Base-by-base conservation (phyloP, 495 filamentous ascomycete species). In the Trypethelium eluteriae region DNA sequence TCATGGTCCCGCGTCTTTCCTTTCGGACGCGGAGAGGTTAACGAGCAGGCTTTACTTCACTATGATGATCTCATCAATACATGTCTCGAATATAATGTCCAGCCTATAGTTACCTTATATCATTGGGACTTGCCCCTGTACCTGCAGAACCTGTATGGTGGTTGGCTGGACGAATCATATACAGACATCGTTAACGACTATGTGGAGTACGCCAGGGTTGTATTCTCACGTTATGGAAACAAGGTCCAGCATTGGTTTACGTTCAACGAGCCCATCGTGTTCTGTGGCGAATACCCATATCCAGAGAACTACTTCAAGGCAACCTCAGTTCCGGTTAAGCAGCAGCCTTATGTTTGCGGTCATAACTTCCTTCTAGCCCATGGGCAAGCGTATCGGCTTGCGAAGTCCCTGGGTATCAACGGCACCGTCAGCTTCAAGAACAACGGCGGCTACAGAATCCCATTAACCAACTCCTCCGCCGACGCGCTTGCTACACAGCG, bases 371-470 rank as follows among this genome's bases (percentile, higher is more conserved):
- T 79, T 2, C 70, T 79, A 0, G 75, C 76, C 0, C 77, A 79
- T 68, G 38, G 66, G 9, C 39, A 74, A 57, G 74, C 77, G 9
- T 79, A 79, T 64, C 76, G 63, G 53, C 67, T 77, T 11, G 77
- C 67, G 16, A 79, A 76, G 67, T 71, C 69, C 0, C 63, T 77
- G 65, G 70, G 71, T 9, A 61, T 73, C 34, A 76, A 79, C 66
- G 59, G 67, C 47, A 73, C 68, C 2, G 71, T 78, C 34, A 71
- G 72, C 12, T 75, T 75, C 69, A 79, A 79, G 65, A 73, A 67
- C 41, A 79, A 78, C 63, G 76, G 76, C 34, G 76, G 75, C 46
- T 75, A 76, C 70, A 77, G 75, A 63, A 75, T 78, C 44, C 69
- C 71, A 3, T 61, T 71, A 11, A 73, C 71, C 12, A 69, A 73